These are phyloP conservation scores for Lipomyces anomalus DNA, from an alignment of 805 yeast genomes.

Conservation along the genomic window DNA sequence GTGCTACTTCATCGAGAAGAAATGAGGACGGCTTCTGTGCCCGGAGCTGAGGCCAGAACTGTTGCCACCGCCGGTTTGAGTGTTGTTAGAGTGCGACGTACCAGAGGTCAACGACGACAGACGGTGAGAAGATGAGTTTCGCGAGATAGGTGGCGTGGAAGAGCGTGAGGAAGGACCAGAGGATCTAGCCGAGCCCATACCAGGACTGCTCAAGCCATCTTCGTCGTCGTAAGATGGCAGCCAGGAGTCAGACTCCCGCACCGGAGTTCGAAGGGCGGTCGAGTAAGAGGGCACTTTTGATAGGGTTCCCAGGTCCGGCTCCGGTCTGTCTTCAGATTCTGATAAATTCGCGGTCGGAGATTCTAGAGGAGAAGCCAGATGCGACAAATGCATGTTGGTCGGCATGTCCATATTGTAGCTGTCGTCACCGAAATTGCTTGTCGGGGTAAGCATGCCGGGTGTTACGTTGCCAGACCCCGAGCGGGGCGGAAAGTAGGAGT, in stretches of 20 bases:
- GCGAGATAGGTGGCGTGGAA: slow-evolving; percentile 1
- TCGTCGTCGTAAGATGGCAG: slow-evolving; percentile 17
- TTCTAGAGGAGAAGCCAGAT: slow-evolving; percentile 24
- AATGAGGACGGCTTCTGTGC: not conserved
- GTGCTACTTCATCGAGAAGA: not conserved
- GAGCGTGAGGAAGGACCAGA: slow-evolving; percentile 20
- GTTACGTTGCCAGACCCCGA: not conserved
- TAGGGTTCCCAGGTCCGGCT: slow-evolving; percentile 43
- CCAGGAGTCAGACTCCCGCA: slow-evolving; percentile 11
- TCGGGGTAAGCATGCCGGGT: not conserved
- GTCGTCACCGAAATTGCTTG: not conserved
- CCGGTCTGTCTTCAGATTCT: slow-evolving; percentile 26
- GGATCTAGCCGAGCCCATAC: slow-evolving; percentile 8
- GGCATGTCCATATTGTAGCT: slow-evolving; percentile 41
- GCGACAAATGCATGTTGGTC: slow-evolving; percentile 44
- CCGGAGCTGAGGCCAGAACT: not conserved
- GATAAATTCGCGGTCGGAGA: slow-evolving; percentile 19
- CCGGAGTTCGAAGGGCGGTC: slow-evolving; percentile 54
- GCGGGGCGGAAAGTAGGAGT: slow-evolving; percentile 19
- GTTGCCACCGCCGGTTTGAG: not conserved
- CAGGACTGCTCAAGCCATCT: slow-evolving; percentile 1
- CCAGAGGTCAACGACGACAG: not conserved
- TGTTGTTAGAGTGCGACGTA: not conserved
- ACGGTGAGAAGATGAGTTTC: not conserved
- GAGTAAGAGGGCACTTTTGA: slow-evolving; percentile 80